Evolutionary conservation across 352 stramenopile species (phyloP), one percentile per base, ranked within the genome.

Genomic region (Phytophthora cryptogea): DNA sequence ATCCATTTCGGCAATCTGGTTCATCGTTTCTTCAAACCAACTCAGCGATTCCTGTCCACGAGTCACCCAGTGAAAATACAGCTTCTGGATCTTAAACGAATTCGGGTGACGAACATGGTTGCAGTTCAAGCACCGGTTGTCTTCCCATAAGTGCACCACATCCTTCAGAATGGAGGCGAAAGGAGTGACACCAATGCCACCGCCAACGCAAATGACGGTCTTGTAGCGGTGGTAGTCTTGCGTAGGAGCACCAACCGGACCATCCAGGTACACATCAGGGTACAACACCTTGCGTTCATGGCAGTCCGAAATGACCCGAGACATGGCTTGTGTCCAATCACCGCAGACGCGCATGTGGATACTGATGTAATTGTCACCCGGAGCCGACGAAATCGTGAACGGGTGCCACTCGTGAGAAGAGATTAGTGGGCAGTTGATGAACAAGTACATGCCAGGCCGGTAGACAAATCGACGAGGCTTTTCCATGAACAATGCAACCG

Each of bases 341-440:
- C 87, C 83, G 30, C 77, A 79, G 3, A 77, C 80, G 46, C 78
- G 82, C 16, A 94, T 90, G 74, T 92, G 83, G 26, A 94, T 74
- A 44, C 79, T 90, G 35, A 94, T 65, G 49, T 90, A 92, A 46
- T 92, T 88, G 71, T 96, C 86, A 0, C 66, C 68, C 17, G 89
- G 89, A 33, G 88, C 87, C 11, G 84, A 95, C 27, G 88, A 95
- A 52, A 97, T 89, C 9, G 86, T 97, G 72, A 97, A 97, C 42
- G 91, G 90, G 50, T 97, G 91, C 89, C 89, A 97, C 72, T 97
- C 82, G 30, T 88, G 72, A 5, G 63, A 59, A 23, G 86, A 95
- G 44, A 97, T 84, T 7, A 78, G 27, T 10, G 89, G 89, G 26
- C 90, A 76, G 59, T 96, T 94, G 45, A 97, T 72, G 54, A 94